These are phyloP conservation scores for Mortierella sp. DNA, from an alignment of 371 early-diverging fungal genomes.

Conservation along the genomic window DNA sequence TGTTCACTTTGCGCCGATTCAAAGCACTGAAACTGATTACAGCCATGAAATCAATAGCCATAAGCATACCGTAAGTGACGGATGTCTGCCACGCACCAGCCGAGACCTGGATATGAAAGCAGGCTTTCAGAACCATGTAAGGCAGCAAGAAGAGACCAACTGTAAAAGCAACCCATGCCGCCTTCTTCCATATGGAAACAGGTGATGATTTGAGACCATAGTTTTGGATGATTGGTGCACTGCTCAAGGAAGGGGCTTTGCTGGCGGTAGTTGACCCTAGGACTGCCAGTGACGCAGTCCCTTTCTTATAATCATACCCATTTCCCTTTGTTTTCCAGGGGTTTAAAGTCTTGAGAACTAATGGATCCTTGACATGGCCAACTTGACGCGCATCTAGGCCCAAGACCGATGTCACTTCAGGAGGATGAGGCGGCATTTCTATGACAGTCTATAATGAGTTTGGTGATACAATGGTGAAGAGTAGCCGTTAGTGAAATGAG, in stretches of 20 bases:
- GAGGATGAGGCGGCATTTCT: slow-evolving; percentile 35
- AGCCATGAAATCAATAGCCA: slow-evolving; percentile 55
- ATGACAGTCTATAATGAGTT: background rate
- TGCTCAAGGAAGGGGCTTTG: background rate
- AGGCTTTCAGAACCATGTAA: slow-evolving; percentile 46
- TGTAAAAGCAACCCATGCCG: slow-evolving; percentile 37
- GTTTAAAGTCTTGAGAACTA: background rate
- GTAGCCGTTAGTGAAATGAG: background rate
- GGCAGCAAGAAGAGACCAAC: slow-evolving; percentile 46
- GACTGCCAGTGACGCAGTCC: background rate
- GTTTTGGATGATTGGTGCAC: slow-evolving; percentile 5
- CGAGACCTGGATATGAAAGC: slow-evolving; percentile 51
- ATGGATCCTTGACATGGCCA: slow-evolving; percentile 14
- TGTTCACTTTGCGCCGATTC: slow-evolving; percentile 41
- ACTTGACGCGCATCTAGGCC: slow-evolving; percentile 1
- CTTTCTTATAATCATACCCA: background rate
- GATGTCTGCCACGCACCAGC: slow-evolving; percentile 57
- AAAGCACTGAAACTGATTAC: slow-evolving; percentile 50
- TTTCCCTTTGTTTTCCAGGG: background rate
- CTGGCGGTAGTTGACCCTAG: background rate
- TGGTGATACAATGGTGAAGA: background rate
- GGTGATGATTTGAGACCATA: slow-evolving; percentile 45
- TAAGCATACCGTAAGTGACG: slow-evolving; percentile 53
- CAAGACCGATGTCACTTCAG: slow-evolving; percentile 16
- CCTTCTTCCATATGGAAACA: slow-evolving; percentile 49